Evolutionary conservation across 2,329 filamentous ascomycete genomes (phyloP), one percentile per base, ranked within the genome.

Genomic region (Phaeoacremonium minimum): DNA sequence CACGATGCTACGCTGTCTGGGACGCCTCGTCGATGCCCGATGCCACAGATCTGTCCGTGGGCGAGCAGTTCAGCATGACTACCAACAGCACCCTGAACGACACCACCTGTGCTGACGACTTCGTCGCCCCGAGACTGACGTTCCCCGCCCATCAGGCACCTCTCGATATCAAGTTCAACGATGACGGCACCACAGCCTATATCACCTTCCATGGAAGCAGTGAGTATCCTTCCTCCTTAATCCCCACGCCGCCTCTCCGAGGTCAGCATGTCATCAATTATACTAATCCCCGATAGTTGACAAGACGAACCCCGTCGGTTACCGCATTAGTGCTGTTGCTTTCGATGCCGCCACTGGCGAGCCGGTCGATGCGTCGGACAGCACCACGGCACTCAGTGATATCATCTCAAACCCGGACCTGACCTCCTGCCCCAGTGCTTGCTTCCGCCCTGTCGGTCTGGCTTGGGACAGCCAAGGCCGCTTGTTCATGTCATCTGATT

Each of bases 181-280:
- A 61, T 5, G 61, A 68, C 15, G 75, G 75, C 14, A 73, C 69
- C n/a, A 69, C 64, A 7, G 82, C 80, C 2, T 87, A 73, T 60
- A 60, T 88, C 17, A 67, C 77, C 0, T 85, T 87, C 56, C 83
- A 85, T 52, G 83, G 83, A 6, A 82, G 76, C 55, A 86, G 83
- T 80, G 55, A 58, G 63, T 59, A 14, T 18, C 30, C 19, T 15
- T 22, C 8, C 12, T 8, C 26, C 14, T 16, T 15, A 4, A 4
- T 2, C 29, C 20, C 15, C 17, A 16, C 9, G 11, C 14, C 35
- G 4, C 36, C 6, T 17, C 33, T 29, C 19, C 18, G 7, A 6
- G 14, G n/a, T n/a, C 6, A 15, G n/a, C 17, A 11, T 15, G 15
- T 22, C 12, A 18, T 13, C 20, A 12, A 7, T 20, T 1, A 16